A percentile compares a stretch with the other conserved stretches of the same genome.
Evolutionary conservation across 2,329 filamentous ascomycete species (phyloP).

Genomic region (Blastomyces emzantsi): DNA sequence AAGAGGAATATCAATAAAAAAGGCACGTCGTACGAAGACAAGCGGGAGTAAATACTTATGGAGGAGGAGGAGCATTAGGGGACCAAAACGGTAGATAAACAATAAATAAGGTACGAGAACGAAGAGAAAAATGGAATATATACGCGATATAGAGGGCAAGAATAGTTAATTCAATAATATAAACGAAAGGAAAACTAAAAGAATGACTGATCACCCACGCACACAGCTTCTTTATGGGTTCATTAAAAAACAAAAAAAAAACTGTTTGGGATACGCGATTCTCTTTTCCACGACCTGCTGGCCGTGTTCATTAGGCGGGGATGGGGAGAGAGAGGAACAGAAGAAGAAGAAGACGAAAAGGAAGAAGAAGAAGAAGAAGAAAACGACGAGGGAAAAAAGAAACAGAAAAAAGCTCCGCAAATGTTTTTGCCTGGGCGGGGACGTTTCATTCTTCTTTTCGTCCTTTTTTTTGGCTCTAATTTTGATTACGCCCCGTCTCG

Average conservation of each 20-base stretch:
- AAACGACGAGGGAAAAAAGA: slow-evolving; percentile 18
- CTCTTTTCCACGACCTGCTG: slow-evolving; percentile 30
- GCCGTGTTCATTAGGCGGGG: slow-evolving; percentile 28
- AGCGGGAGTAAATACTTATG: background rate
- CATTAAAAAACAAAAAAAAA: slow-evolving; percentile 6
- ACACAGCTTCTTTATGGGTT: slow-evolving; percentile 8
- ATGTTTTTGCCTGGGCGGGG: background rate
- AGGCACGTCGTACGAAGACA: background rate
- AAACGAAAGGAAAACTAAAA: slow-evolving; percentile 13
- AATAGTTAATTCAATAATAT: background rate
- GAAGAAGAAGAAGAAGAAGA: slow-evolving; percentile 21
- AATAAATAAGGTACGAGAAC: background rate
- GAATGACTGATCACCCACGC: slow-evolving; percentile 19
- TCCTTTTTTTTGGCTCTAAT: background rate
- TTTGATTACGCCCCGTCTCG: background rate
- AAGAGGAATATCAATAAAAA: background rate
- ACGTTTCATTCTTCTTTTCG: background rate
- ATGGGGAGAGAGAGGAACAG: slow-evolving; percentile 21
- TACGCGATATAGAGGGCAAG: background rate
- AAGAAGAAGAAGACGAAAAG: slow-evolving; percentile 21
- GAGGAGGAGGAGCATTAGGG: background rate
- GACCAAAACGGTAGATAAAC: background rate
- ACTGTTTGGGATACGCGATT: slow-evolving; percentile 20
- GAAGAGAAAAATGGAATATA: background rate
- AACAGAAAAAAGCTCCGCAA: background rate